phyloP scores from a whole-genome alignment of 345 rosid genomes.

The Brassica rapa region DNA sequence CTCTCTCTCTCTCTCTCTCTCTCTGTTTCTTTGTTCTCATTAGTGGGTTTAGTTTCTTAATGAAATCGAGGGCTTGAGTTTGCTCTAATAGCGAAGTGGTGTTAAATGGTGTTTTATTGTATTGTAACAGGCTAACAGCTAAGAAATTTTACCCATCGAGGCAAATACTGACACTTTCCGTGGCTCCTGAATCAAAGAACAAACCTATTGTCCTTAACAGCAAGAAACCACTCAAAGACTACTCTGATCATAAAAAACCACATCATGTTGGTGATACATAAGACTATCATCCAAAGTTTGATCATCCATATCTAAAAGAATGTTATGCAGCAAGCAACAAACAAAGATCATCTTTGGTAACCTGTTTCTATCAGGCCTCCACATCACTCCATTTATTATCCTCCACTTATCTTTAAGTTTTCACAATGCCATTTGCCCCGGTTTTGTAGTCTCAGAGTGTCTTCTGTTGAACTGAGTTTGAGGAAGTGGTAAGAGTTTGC shows the following conservation, averaged over 20 bases:
- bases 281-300: constrained; percentile 47
- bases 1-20: no score
- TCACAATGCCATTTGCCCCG: constrained; percentile 57
- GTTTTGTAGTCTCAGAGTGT: constrained; percentile 51
- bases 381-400: constrained; percentile 70
- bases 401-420: constrained; percentile 77
- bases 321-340: constrained; percentile 77
- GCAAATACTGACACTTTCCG: constrained; percentile 87
- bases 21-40: no score
- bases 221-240: constrained; percentile 68
- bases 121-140: constrained; percentile 67
- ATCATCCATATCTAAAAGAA: constrained; percentile 63
- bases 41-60: no score
- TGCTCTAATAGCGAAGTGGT: no score
- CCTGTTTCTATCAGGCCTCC: constrained; percentile 67
- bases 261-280: constrained; percentile 53
- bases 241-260: no score
- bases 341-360: constrained; percentile 61
- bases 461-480: constrained; percentile 57
- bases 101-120: background rate
- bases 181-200: constrained; percentile 69
- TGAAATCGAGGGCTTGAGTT: no score
- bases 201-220: constrained; percentile 63
- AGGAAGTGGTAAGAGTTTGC: constrained; percentile 45
- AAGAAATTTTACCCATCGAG: constrained; percentile 30